Conservation (phyloP, 306 rosid genomes). For the Glycine soja region DNA sequence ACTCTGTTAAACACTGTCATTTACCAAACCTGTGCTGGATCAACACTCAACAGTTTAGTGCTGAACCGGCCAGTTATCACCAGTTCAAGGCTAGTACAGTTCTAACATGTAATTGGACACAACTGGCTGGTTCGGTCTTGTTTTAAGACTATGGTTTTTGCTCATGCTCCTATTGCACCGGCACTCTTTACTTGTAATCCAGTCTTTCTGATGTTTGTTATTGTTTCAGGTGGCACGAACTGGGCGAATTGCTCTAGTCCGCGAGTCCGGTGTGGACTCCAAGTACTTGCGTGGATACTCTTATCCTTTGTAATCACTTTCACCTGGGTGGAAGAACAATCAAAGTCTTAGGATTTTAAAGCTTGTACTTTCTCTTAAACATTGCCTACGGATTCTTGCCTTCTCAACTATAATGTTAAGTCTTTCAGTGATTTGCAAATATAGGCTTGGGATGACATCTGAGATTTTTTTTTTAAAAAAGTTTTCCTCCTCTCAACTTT, state of each 20-base stretch:
- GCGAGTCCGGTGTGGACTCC: conserved; percentile 87
- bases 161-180: neutral
- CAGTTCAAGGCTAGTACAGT: no score
- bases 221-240: conserved; percentile 82
- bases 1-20: neutral
- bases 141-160: neutral
- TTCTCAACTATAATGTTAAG: no score
- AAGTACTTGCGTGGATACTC: conserved; percentile 82
- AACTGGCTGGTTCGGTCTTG: conserved; percentile 2
- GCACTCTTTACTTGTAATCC: neutral
- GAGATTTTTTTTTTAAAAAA: no score
- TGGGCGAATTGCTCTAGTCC: conserved; percentile 76
- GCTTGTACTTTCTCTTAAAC: conserved; percentile 16
- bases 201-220: neutral
- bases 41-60: no score
- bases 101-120: no score
- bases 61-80: no score
- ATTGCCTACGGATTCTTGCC: no score
- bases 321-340: neutral
- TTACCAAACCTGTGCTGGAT: neutral
- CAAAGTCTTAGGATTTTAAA: neutral
- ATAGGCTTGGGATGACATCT: neutral
- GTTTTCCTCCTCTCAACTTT: neutral
- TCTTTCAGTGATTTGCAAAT: no score
- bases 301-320: conserved; percentile 56